phyloP scores from a whole-genome alignment of 2,329 filamentous ascomycete genomes.

The Rhynchosporium agropyri region DNA sequence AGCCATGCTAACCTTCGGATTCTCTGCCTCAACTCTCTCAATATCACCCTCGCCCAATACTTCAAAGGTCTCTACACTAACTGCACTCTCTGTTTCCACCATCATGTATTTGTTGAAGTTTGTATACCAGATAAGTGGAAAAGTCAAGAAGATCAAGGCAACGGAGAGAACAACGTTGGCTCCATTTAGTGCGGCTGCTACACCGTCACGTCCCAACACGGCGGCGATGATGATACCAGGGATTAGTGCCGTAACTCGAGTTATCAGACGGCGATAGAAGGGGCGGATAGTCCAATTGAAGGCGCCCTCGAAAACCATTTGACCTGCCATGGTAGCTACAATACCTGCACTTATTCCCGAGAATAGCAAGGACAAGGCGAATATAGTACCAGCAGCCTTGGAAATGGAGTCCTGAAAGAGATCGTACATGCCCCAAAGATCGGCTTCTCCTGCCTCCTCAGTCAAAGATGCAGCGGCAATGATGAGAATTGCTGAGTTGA shows the following conservation, averaged over 20 bases:
- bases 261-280: conserved; percentile 77
- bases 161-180: conserved; percentile 77
- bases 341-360: conserved; percentile 81
- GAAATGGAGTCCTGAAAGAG: conserved; percentile 68
- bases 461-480: conserved; percentile 78
- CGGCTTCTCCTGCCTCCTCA: conserved; percentile 63
- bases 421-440: conserved; percentile 80
- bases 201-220: conserved; percentile 68
- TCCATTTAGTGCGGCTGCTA: conserved; percentile 71
- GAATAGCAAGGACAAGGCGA: conserved; percentile 76
- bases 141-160: conserved; percentile 78
- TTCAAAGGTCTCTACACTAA: conserved; percentile 22
- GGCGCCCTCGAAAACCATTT: conserved; percentile 84
- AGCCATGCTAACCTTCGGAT: conserved; percentile 53
- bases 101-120: conserved; percentile 78
- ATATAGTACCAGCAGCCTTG: conserved; percentile 75
- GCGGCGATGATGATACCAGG: conserved; percentile 81
- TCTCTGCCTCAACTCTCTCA: conserved; percentile 40
- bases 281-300: conserved; percentile 72
- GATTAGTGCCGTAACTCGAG: conserved; percentile 75
- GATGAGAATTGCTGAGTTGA: conserved; percentile 81
- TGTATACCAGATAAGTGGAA: conserved; percentile 82
- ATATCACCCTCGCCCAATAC: conserved; percentile 8
- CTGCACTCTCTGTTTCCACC: conserved; percentile 26
- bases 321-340: conserved; percentile 83